phyloP scores from a whole-genome alignment of 1,139 yeast species.

The Eremothecium sinecaudum region DNA sequence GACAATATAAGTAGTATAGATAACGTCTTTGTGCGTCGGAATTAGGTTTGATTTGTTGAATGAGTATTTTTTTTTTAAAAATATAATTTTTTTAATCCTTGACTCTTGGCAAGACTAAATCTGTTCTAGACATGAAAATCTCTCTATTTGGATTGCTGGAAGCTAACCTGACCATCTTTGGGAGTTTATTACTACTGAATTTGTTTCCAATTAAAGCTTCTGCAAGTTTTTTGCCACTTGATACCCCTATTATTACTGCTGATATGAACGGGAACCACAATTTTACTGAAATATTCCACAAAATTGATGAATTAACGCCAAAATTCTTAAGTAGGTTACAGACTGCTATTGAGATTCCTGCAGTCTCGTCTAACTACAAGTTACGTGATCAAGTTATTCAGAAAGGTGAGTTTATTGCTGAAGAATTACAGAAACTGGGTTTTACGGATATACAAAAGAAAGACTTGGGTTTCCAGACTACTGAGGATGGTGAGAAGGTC shows the following conservation, averaged over 20 bases:
- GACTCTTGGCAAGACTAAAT: no score
- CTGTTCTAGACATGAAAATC: no score
- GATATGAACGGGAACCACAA: constrained; percentile 1
- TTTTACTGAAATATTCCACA: constrained; percentile 34
- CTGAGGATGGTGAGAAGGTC: constrained; percentile 53
- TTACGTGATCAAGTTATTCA: constrained; percentile 75
- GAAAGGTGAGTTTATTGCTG: constrained; percentile 75
- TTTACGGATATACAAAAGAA: constrained; percentile 73
- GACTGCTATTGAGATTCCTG: constrained; percentile 84
- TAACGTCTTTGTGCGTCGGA: no score
- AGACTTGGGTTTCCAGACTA: constrained; percentile 82
- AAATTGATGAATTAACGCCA: constrained; percentile 64
- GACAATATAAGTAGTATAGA: no score
- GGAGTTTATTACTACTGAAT: no score
- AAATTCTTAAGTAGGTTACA: constrained; percentile 57
- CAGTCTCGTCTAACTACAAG: constrained; percentile 85
- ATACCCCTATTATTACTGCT: background rate
- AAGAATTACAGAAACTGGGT: constrained; percentile 61
- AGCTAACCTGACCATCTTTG: no score
- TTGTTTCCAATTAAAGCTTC: no score
- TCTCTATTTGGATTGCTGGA: no score
- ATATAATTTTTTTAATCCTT: no score
- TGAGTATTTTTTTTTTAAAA: no score
- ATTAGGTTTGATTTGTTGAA: no score
- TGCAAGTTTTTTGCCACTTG: no score